These are phyloP conservation scores for Nidula microcarpa DNA, from an alignment of 768 basidiomycete species.

Conservation along the genomic window DNA sequence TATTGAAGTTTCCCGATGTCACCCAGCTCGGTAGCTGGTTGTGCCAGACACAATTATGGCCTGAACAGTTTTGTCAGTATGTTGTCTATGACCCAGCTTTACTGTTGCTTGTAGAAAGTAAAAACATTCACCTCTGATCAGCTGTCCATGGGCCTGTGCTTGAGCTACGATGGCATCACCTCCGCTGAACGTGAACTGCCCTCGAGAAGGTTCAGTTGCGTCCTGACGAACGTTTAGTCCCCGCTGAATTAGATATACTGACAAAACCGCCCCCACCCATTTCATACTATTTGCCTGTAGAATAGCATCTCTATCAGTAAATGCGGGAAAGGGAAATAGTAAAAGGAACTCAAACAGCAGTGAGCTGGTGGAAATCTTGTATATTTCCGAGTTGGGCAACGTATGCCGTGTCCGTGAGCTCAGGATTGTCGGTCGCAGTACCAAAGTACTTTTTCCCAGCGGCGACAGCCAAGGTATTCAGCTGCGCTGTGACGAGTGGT, in stretches of 20 bases:
- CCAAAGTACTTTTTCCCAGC: conserved; percentile 48
- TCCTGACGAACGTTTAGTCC: conserved; percentile 25
- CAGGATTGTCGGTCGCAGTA: conserved; percentile 43
- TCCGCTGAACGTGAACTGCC: conserved; percentile 42
- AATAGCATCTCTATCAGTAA: too few relatives aligned
- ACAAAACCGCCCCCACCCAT: conserved; percentile 33
- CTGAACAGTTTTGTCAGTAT: conserved; percentile 11
- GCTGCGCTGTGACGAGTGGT: conserved; percentile 34
- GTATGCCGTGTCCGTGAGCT: conserved; percentile 38
- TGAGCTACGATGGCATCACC: conserved; percentile 45
- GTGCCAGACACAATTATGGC: conserved; percentile 50
- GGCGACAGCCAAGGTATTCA: conserved; percentile 42
- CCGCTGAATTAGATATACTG: background rate
- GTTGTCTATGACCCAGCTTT: too few relatives aligned
- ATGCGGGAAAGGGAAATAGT: background rate
- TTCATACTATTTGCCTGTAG: conserved; percentile 47
- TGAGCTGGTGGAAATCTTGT: conserved; percentile 39
- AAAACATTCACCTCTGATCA: conserved; percentile 33
- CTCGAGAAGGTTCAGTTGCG: conserved; percentile 48
- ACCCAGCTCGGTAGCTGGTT: conserved; percentile 54
- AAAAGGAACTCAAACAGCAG: conserved; percentile 25
- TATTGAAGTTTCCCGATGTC: conserved; percentile 35
- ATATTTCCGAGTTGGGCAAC: conserved; percentile 31
- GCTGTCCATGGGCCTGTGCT: conserved; percentile 41
- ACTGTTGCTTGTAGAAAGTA: background rate